These are phyloP conservation scores for Chaetomiaceae sp. DNA, from an alignment of 2,329 filamentous ascomycete species.

Conservation along the genomic window DNA sequence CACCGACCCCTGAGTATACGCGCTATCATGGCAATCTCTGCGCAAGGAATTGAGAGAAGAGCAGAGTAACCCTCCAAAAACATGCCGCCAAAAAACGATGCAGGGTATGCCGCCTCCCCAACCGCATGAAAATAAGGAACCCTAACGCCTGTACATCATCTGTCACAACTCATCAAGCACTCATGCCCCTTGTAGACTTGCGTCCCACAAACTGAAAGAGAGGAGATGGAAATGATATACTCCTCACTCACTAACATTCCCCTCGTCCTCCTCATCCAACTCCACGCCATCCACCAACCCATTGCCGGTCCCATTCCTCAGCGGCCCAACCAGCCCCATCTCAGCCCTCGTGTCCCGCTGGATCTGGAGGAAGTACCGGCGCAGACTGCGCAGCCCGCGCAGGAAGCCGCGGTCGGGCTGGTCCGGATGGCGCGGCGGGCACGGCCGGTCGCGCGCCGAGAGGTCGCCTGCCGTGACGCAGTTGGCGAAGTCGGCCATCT, in stretches of 20 bases:
- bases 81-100: slow-evolving; percentile 6
- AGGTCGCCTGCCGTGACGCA: slow-evolving; percentile 85
- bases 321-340: slow-evolving; percentile 36
- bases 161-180: too few species aligned
- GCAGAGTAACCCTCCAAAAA: neutral
- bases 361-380: slow-evolving; percentile 80
- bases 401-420: slow-evolving; percentile 86
- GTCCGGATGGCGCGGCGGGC: slow-evolving; percentile 73
- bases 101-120: slow-evolving; percentile 17
- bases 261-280: slow-evolving; percentile 26
- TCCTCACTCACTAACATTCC: slow-evolving; percentile 29
- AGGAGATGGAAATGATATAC: neutral
- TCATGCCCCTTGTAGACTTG: neutral
- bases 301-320: slow-evolving; percentile 11
- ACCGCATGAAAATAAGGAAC: neutral
- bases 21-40: slow-evolving; percentile 12
- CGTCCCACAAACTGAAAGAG: too few species aligned
- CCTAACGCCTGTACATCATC: too few species aligned
- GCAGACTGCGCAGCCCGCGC: slow-evolving; percentile 71
- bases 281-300: slow-evolving; percentile 2
- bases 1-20: neutral
- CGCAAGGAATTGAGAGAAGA: neutral
- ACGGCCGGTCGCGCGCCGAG: slow-evolving; percentile 45
- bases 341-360: slow-evolving; percentile 64
- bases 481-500: slow-evolving; percentile 98